Conservation (phyloP, 2,329 filamentous ascomycete genomes). For the Amesomyces nigricolor region DNA sequence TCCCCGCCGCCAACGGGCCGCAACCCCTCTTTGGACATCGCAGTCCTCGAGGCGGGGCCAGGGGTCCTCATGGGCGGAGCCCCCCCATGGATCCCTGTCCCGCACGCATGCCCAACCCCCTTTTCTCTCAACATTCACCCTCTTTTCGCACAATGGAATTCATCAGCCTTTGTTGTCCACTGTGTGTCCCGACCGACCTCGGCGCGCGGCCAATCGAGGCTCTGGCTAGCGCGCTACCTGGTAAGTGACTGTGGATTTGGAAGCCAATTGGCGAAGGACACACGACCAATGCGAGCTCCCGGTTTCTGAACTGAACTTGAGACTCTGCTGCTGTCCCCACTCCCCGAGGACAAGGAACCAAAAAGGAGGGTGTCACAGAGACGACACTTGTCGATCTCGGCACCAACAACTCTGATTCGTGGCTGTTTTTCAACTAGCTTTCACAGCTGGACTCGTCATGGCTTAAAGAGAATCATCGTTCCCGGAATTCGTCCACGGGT, state of each 20-base stretch:
- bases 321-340: slow-evolving; percentile 12
- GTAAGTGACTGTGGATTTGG: no score
- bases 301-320: not conserved
- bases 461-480: no score
- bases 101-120: slow-evolving; percentile 6
- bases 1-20: slow-evolving; percentile 13
- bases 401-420: not conserved
- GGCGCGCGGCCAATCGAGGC: not conserved
- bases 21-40: slow-evolving; percentile 15
- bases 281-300: slow-evolving; percentile 6
- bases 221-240: slow-evolving; percentile 11
- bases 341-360: slow-evolving; percentile 14
- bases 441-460: no score
- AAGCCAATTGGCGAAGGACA: not conserved
- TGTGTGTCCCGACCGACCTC: slow-evolving; percentile 1
- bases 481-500: not conserved
- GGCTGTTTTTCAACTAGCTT: not conserved
- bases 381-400: slow-evolving; percentile 13
- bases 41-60: not conserved
- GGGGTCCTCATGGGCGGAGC: slow-evolving; percentile 11
- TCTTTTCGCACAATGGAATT: not conserved
- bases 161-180: not conserved
- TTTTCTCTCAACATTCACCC: not conserved
- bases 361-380: slow-evolving; percentile 5
- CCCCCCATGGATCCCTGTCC: not conserved